phyloP scores from a whole-genome alignment of 371 early-diverging fungal genomes.

The Entomophthora muscae region DNA sequence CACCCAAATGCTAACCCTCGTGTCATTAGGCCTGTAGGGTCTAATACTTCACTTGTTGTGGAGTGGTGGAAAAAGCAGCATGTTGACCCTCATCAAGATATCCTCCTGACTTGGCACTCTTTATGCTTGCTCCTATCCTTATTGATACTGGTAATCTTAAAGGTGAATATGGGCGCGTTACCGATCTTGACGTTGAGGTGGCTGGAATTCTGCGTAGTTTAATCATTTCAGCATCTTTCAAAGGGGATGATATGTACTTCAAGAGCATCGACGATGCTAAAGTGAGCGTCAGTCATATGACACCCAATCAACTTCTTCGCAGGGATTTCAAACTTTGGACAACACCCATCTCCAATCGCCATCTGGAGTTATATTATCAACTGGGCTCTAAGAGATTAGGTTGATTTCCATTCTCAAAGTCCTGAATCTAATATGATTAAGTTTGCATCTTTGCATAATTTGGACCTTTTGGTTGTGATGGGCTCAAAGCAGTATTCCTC shows the following conservation, averaged over 20 bases:
- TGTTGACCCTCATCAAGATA: background rate
- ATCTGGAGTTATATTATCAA: constrained; percentile 3
- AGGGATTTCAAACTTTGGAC: constrained; percentile 6
- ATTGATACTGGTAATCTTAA: constrained; percentile 49
- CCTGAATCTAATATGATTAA: background rate
- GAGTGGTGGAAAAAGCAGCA: constrained; percentile 15
- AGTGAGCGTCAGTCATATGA: background rate
- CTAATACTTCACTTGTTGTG: constrained; percentile 36
- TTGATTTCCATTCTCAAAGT: background rate
- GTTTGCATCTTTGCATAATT: background rate
- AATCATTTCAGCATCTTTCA: background rate
- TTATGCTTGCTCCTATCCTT: constrained; percentile 41
- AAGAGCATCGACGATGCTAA: background rate
- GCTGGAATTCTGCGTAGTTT: constrained; percentile 14
- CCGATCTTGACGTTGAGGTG: constrained; percentile 27
- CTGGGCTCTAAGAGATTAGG: background rate
- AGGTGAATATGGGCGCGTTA: constrained; percentile 28
- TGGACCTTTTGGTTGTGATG: background rate
- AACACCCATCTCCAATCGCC: background rate
- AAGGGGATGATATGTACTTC: background rate
- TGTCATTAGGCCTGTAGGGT: constrained; percentile 35
- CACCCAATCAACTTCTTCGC: background rate
- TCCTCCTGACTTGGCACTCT: constrained; percentile 15
- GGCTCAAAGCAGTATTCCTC: background rate
- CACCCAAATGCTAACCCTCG: constrained; percentile 20